Evolutionary conservation across 352 stramenopile species (phyloP), one percentile per base, ranked within the genome.

Genomic region (Phytopythium cucurbitacearum): DNA sequence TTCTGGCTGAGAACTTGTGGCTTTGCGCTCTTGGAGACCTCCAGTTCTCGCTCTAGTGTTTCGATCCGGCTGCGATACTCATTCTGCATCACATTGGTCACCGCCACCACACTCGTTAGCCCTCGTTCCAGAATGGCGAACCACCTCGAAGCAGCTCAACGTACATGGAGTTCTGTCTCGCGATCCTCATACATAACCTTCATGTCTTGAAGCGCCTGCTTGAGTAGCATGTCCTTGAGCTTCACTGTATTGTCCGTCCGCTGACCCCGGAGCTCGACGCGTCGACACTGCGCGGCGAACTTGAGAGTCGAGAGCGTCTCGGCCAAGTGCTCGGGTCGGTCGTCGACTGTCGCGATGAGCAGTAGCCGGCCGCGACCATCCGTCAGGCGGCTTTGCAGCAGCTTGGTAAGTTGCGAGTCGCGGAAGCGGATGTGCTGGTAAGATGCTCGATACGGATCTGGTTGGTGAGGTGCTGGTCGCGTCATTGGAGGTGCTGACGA

Each of bases 291-390:
- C 1, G 71, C 48, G n/a, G 80, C 77, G 54, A 91, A 91, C 44
- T 91, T 91, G 13, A 91, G 70, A 13, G 80, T 91, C 15, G 71
- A 87, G 7, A 89, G 56, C 21, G 76, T 91, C 64, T 91, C 80
- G 0, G 62, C 67, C 3, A 89, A 57, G 57, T 89, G 84, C 13
- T 56, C 56, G 0, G 67, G 46, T 28, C 70, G 71, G 46, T 84
- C 71, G 34, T 89, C 77, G 32, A 89, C 65, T 13, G 80, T 88
- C 32, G 77, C 77, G 43, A 91, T 80, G 12, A 91, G 49, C 6
- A 91, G 42, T 8, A 87, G 57, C 0, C 61, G 64, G n/a, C 73
- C 71, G 6, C 63, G 63, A 37, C 64, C 73, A 5, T 63, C 59
- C 55, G 84, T 60, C 10, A 87, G 71, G 16, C 74, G 57, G 4